Conservation (phyloP, 2,329 filamentous ascomycete genomes). For the Fusarium sp. region DNA sequence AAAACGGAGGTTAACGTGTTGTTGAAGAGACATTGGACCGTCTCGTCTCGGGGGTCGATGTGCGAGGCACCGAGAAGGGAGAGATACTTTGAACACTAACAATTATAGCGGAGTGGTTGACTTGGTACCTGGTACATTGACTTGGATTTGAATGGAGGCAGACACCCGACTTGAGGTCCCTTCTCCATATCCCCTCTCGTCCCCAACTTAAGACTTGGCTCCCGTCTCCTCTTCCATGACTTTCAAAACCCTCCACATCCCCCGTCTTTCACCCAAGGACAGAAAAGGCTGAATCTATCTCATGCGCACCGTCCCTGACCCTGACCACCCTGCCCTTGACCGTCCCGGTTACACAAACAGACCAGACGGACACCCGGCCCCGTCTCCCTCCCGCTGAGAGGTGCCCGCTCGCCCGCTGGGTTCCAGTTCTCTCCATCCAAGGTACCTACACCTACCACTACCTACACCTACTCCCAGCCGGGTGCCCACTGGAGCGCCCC, state of each 20-base stretch:
- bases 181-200: slow-evolving; percentile 14
- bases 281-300: slow-evolving; percentile 4
- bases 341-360: slow-evolving; percentile 1
- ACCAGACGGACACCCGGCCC: slow-evolving; percentile 2
- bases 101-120: background rate
- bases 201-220: slow-evolving; percentile 4
- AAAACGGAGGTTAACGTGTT: slow-evolving; percentile 15
- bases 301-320: background rate
- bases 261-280: slow-evolving; percentile 5
- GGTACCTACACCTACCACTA: background rate
- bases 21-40: slow-evolving; percentile 8
- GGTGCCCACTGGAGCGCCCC: slow-evolving; percentile 30
- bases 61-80: slow-evolving; percentile 24
- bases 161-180: background rate
- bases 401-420: slow-evolving; percentile 21
- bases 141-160: background rate
- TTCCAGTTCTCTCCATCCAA: slow-evolving; percentile 4
- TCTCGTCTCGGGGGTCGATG: slow-evolving; percentile 34
- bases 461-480: background rate
- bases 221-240: slow-evolving; percentile 6
- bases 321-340: background rate
- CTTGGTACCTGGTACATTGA: background rate
- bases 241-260: slow-evolving; percentile 26
- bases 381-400: slow-evolving; percentile 12
- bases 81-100: slow-evolving; percentile 32